These are phyloP conservation scores for Nemania sp. DNA, from an alignment of 2,329 filamentous ascomycete genomes.

Conservation along the genomic window DNA sequence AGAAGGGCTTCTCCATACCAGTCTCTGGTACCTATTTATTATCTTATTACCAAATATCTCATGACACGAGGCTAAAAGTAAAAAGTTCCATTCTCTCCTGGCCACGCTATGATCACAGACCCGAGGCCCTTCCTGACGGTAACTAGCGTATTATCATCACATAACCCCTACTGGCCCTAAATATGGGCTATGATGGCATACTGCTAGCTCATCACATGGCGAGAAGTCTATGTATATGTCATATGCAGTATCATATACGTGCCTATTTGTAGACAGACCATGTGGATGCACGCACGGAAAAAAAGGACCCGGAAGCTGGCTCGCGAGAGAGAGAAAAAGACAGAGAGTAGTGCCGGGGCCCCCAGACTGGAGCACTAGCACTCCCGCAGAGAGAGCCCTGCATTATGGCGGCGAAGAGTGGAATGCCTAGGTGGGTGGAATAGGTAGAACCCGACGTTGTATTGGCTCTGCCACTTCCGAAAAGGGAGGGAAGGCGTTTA, in stretches of 20 bases:
- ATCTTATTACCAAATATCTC: too few species aligned
- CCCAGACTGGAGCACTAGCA: not conserved
- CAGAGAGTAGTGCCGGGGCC: not conserved
- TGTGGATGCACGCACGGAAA: not conserved
- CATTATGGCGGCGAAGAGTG: not conserved
- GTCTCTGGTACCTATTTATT: too few species aligned
- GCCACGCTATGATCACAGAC: not conserved
- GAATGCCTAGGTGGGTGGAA: not conserved
- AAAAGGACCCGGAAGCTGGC: constrained; percentile 9
- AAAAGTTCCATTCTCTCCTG: too few species aligned
- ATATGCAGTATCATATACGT: constrained; percentile 25
- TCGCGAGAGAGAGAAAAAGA: not conserved
- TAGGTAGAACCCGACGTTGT: not conserved
- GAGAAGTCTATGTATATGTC: constrained; percentile 25
- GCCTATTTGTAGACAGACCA: not conserved
- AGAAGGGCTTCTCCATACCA: too few species aligned
- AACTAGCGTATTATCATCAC: too few species aligned
- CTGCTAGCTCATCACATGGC: constrained; percentile 27
- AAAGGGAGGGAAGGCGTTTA: constrained; percentile 19
- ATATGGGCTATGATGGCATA: not conserved
- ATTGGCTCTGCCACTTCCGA: constrained; percentile 18
- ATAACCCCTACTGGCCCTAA: not conserved
- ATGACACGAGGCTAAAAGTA: too few species aligned
- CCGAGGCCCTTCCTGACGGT: not conserved
- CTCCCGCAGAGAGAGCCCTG: not conserved